These are phyloP conservation scores for Phytophthora megakarya DNA, from an alignment of 352 stramenopile species.

Conservation along the genomic window DNA sequence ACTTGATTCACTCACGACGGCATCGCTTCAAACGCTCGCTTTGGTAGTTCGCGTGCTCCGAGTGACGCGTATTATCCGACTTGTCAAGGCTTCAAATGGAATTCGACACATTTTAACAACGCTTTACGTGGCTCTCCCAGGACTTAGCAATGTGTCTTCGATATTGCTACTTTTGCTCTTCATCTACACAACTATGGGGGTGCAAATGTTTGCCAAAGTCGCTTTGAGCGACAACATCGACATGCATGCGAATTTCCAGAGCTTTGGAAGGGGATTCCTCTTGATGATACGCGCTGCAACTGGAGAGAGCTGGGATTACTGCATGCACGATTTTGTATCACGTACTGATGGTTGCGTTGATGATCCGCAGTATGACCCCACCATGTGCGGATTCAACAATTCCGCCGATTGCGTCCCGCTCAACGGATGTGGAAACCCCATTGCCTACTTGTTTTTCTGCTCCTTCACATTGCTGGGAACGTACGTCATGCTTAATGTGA, in stretches of 20 bases:
- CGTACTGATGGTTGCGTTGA: slow-evolving; percentile 56
- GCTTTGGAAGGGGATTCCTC: slow-evolving; percentile 87
- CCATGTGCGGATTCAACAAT: slow-evolving; percentile 76
- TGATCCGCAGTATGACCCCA: slow-evolving; percentile 56
- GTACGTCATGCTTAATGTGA: slow-evolving; percentile 95
- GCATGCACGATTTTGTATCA: slow-evolving; percentile 86
- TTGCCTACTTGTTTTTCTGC: slow-evolving; percentile 77
- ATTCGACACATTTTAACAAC: slow-evolving; percentile 91
- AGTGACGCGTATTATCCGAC: slow-evolving; percentile 80
- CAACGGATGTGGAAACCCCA: slow-evolving; percentile 77
- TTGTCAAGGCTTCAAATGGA: slow-evolving; percentile 85
- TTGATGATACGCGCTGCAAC: slow-evolving; percentile 91
- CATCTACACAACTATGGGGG: slow-evolving; percentile 92
- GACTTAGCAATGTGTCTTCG: slow-evolving; percentile 88
- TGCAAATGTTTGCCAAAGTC: slow-evolving; percentile 93
- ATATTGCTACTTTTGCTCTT: slow-evolving; percentile 93
- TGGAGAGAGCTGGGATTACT: slow-evolving; percentile 92
- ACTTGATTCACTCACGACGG: slow-evolving; percentile 48
- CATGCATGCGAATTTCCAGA: slow-evolving; percentile 91
- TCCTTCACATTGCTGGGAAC: slow-evolving; percentile 91
- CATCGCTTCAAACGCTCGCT: slow-evolving; percentile 63
- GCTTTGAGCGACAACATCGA: slow-evolving; percentile 75
- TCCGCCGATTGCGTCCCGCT: slow-evolving; percentile 62
- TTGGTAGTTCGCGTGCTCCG: slow-evolving; percentile 92
- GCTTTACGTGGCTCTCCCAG: slow-evolving; percentile 88